Conservation (phyloP, 768 basidiomycete species). For the Boletales sp. region DNA sequence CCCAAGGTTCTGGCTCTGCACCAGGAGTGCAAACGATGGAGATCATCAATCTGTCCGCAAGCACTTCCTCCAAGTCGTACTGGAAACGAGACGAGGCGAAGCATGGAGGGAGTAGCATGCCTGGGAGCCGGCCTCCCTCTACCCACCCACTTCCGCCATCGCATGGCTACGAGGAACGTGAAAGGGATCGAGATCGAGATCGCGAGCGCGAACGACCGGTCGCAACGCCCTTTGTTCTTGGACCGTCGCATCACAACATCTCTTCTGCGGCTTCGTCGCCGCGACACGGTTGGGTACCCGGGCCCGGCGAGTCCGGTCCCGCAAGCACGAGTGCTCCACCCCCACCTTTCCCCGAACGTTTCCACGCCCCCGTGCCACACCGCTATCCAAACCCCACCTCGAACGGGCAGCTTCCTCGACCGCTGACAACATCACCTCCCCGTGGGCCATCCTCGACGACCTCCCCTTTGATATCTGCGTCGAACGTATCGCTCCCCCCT, state of each 20-base stretch:
- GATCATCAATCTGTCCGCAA: conserved; percentile 45
- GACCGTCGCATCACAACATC: conserved; percentile 39
- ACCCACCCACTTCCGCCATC: conserved; percentile 33
- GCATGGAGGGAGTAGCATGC: conserved; percentile 24
- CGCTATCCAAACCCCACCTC: conserved; percentile 21
- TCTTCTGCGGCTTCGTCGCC: conserved; percentile 39
- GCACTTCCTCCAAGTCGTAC: conserved; percentile 28
- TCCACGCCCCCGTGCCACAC: conserved; percentile 29
- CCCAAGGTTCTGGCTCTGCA: conserved; percentile 34
- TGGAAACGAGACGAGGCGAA: conserved; percentile 39
- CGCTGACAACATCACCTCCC: conserved; percentile 38
- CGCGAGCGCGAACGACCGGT: conserved; percentile 52
- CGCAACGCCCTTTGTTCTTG: conserved; percentile 53
- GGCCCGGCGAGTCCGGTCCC: conserved; percentile 27
- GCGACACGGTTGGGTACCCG: conserved; percentile 35
- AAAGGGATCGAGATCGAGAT: conserved; percentile 28
- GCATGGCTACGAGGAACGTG: conserved; percentile 25
- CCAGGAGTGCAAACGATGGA: conserved; percentile 45
- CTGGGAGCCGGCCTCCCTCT: conserved; percentile 37
- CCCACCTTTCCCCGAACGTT: conserved; percentile 26
- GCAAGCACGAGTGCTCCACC: conserved; percentile 24
- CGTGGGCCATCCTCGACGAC: conserved; percentile 25
- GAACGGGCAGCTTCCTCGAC: conserved; percentile 22
- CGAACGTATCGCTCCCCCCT: conserved; percentile 12
- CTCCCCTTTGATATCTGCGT: conserved; percentile 18